Evolutionary conservation across 108 stramenopile genomes (phyloP).

Genomic region (Fragilaria crotonensis): DNA sequence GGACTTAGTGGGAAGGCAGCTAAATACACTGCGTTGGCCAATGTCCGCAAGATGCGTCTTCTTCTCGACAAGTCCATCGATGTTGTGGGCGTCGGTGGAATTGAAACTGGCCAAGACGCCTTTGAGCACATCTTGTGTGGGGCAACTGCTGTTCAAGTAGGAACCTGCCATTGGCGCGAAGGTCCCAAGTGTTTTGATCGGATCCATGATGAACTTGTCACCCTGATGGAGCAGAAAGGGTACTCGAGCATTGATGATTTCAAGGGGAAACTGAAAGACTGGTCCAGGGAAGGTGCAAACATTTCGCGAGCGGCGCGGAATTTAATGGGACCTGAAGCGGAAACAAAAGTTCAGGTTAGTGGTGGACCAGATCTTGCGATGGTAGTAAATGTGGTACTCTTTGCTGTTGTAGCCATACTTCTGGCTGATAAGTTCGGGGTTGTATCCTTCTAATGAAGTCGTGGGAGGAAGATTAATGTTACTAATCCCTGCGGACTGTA

Average conservation of each 20-base stretch:
- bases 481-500: too few species aligned
- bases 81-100: constrained; percentile 86
- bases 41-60: constrained; percentile 73
- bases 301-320: constrained; percentile 46
- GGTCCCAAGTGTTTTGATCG: constrained; percentile 89
- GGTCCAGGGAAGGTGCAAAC: constrained; percentile 77
- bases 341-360: too few species aligned
- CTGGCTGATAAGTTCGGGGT: constrained; percentile 51
- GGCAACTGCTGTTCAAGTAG: constrained; percentile 84
- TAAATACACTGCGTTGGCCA: constrained; percentile 85
- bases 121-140: constrained; percentile 83
- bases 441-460: constrained; percentile 25
- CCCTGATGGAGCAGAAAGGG: constrained; percentile 63
- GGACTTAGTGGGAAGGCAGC: constrained; percentile 80
- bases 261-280: constrained; percentile 73
- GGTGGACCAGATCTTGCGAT: not conserved
- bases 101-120: constrained; percentile 64
- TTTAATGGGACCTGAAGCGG: not conserved
- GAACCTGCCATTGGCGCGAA: constrained; percentile 90
- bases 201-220: constrained; percentile 58
- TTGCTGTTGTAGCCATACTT: constrained; percentile 51
- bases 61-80: constrained; percentile 68
- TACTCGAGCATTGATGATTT: constrained; percentile 62
- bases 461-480: too few species aligned
- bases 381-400: constrained; percentile 29